Evolutionary conservation across 2,329 filamentous ascomycete genomes (phyloP), one percentile per base, ranked within the genome.

Genomic region (Corniculantispora saksenae): DNA sequence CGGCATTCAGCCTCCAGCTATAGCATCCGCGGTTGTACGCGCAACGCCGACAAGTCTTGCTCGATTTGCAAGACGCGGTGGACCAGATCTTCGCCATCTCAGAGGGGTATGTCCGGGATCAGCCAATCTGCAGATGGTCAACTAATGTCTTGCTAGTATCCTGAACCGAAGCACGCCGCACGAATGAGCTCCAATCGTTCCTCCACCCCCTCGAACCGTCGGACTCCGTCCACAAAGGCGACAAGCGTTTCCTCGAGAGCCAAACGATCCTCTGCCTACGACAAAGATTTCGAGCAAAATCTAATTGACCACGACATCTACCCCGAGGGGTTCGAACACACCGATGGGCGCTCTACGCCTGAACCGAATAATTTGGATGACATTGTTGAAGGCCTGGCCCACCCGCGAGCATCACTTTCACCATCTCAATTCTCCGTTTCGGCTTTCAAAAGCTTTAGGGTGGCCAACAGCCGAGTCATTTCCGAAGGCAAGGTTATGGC

Each of bases 241-340:
- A 61, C 35, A 61, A n/a, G 1, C 19, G 35, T 29, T 45, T 43
- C 59, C 21, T 45, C 17, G n/a, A 61, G 17, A 23, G 45, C 65
- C 9, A 72, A 68, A 48, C 74, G 66, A 61, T 72, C 69, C 32
- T 68, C 69, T 53, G 65, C 70, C 1, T 78, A 79, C 66, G 67
- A 76, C 67, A 69, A 69, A 53, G 68, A 71, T 64, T 80, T 80
- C 69, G 71, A 78, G 61, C 73, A 77, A 62, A 71, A 78, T 58
- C 67, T 81, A 51, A 74, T 75, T 61, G 74, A 81, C 63, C 51
- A 74, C 67, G 64, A 64, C 19, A 67, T 80, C 47, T 75, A 77
- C 59, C 67, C 74, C 1, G 13, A 56, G 15, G 60, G 60, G 29
- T 48, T n/a, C 12, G 7, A 48, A 15, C 7, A 56, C 13, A 10